A percentile compares a stretch with the other conserved stretches of the same genome.
phyloP scores from a whole-genome alignment of 2,329 filamentous ascomycete genomes.

The Fusarium sp. region DNA sequence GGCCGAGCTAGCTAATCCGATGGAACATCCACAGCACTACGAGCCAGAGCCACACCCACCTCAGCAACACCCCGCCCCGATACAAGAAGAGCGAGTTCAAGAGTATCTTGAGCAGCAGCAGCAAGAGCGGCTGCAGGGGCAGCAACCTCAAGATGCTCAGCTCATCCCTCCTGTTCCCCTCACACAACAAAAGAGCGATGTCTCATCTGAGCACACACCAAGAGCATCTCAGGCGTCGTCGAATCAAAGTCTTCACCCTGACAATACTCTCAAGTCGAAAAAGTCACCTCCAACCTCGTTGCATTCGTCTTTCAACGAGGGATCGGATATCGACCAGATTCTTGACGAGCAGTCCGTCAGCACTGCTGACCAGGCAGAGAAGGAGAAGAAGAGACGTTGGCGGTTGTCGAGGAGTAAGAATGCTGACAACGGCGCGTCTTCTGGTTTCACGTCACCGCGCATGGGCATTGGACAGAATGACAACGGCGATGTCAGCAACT shows the following conservation, averaged over 20 bases:
- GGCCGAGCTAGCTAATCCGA: slow-evolving; percentile 56
- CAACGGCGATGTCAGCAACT: slow-evolving; percentile 71
- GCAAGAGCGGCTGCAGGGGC: slow-evolving; percentile 21
- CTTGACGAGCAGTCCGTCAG: slow-evolving; percentile 62
- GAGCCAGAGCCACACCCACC: slow-evolving; percentile 31
- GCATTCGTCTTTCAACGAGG: slow-evolving; percentile 80
- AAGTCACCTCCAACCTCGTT: slow-evolving; percentile 80
- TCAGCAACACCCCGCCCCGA: slow-evolving; percentile 34
- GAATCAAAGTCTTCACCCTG: slow-evolving; percentile 54
- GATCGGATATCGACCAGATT: slow-evolving; percentile 79
- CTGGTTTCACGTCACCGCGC: slow-evolving; percentile 55
- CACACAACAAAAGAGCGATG: slow-evolving; percentile 42
- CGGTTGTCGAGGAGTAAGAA: slow-evolving; percentile 74
- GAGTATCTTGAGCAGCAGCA: slow-evolving; percentile 32
- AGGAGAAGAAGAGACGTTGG: slow-evolving; percentile 74
- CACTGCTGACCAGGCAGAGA: slow-evolving; percentile 61
- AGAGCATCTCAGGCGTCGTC: slow-evolving; percentile 58
- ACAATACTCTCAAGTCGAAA: slow-evolving; percentile 66
- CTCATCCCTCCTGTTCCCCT: slow-evolving; percentile 24
- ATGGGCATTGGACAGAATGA: slow-evolving; percentile 67
- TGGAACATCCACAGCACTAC: slow-evolving; percentile 50
- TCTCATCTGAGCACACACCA: slow-evolving; percentile 57
- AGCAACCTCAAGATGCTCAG: slow-evolving; percentile 33
- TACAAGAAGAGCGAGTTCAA: slow-evolving; percentile 34
- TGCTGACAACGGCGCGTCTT: slow-evolving; percentile 61